Evolutionary conservation across 805 yeast species (phyloP), one percentile per base, ranked within the genome.

Genomic region (Candida silvatica): DNA sequence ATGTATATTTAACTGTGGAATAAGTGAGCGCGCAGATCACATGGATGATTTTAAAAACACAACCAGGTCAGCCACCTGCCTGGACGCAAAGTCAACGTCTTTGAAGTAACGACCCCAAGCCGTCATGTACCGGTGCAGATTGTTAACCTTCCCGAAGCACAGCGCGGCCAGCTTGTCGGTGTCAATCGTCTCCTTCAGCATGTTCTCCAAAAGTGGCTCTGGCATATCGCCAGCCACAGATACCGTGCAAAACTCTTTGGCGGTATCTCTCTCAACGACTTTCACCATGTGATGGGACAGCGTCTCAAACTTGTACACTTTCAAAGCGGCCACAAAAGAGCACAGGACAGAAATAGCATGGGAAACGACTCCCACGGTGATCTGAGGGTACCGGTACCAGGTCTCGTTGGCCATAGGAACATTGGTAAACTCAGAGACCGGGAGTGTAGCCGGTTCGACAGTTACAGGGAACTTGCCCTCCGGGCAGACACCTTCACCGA

Each of bases 361-460:
- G 17, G 55, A 51, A 6, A 53, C 50, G 2, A 52, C 46, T 16
- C 45, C 49, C 4, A 53, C 41, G 5, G 55, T 39, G 39, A 59
- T 53, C 15, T 51, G 34, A 3, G 68, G 66, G 34, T 55, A 61
- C 43, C 63, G 69, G 20, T 56, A 37, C 69, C 69, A 64, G 1
- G 55, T 56, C 39, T 62, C 67, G n/a, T 64, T 62, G 14, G 48
- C 37, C 4, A 44, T 34, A 4, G 44, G 43, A 5, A 54, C 47
- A 19, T 42, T 41, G 4, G 48, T 41, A 3, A 40, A 37, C 15
- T 44, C 43, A 12, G 38, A 29, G 27, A 49, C 38, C 14, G 36
- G 7, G 11, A 26, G 23, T 6, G 20, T n/a, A 12, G 14, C 15
- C 33, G 31, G 18, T 12, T 28, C 31, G 18, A 17, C 16, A 7